Evolutionary conservation across 2,329 filamentous ascomycete species (phyloP).

Genomic region (Diaporthe capsici): DNA sequence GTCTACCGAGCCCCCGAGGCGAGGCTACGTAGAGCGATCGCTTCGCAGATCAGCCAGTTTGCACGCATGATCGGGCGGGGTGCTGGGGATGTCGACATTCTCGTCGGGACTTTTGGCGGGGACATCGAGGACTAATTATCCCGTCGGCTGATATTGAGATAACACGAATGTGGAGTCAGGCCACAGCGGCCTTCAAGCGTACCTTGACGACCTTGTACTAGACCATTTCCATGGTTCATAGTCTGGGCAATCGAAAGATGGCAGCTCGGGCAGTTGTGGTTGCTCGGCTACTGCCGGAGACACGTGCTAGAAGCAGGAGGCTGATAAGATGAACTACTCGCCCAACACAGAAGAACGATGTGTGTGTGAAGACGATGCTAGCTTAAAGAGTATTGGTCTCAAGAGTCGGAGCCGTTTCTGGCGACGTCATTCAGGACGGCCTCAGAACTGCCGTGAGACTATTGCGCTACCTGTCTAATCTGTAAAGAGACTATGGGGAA

Average conservation of each 20-base stretch:
- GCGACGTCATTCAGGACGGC: not conserved
- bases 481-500: not conserved
- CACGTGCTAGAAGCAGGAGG: not conserved
- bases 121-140: conserved; percentile 5
- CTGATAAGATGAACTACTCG: not conserved
- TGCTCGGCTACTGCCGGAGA: not conserved
- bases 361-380: not conserved
- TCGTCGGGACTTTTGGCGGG: not conserved
- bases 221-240: not conserved
- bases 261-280: not conserved
- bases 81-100: not conserved
- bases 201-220: not conserved
- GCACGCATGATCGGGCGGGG: conserved; percentile 9
- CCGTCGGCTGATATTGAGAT: conserved; percentile 24
- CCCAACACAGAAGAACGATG: not conserved
- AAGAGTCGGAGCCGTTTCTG: not conserved
- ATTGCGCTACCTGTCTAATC: not conserved
- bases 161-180: conserved; percentile 3
- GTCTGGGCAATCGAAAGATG: not conserved
- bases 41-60: conserved; percentile 13
- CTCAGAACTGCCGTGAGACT: not conserved
- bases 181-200: not conserved
- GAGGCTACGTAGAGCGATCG: not conserved
- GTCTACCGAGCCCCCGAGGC: conserved; percentile 9
- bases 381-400: not conserved